Percentiles rank a stretch among this genome's conserved stretches.
Conservation (phyloP, 345 rosid genomes). For the Eutrema japonicum region DNA sequence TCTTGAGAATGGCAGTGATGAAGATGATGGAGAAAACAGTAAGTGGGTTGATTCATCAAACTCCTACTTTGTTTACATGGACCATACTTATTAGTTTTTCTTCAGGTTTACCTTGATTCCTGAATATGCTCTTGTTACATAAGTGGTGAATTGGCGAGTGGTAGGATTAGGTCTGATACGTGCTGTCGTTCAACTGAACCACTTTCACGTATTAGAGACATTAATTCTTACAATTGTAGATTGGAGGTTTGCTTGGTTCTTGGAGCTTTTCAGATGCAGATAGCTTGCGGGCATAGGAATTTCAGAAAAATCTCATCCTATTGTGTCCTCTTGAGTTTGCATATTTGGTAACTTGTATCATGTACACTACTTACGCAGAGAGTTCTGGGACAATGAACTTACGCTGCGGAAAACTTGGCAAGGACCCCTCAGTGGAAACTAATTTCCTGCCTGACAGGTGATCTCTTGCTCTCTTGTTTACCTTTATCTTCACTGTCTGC, state of each 20-base stretch:
- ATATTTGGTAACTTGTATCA: slow-evolving; percentile 5
- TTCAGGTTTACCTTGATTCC: not conserved
- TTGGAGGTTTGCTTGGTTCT: slow-evolving; percentile 10
- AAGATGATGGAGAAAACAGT: slow-evolving; percentile 63
- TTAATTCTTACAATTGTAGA: not conserved
- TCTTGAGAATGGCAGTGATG: slow-evolving; percentile 78
- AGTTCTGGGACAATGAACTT: slow-evolving; percentile 48
- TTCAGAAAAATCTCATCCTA: not conserved
- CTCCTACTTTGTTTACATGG: too few relatives aligned
- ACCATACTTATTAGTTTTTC: not conserved
- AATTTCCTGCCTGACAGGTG: slow-evolving; percentile 98
- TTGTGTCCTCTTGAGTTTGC: not conserved
- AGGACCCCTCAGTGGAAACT: slow-evolving; percentile 97
- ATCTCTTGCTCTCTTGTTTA: slow-evolving; percentile 33
- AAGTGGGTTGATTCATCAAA: slow-evolving; percentile 34
- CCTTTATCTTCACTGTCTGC: slow-evolving; percentile 15
- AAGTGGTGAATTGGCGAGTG: not conserved
- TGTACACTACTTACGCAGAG: slow-evolving; percentile 41
- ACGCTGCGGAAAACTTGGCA: slow-evolving; percentile 70
- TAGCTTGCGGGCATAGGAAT: not conserved
- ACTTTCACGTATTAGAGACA: not conserved
- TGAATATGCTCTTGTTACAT: not conserved
- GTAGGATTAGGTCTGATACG: not conserved
- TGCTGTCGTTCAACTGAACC: too few relatives aligned
- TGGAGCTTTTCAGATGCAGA: slow-evolving; percentile 30